Base-by-base conservation (phyloP, 1,139 yeast species). In the Yamadazyma conglobata region DNA sequence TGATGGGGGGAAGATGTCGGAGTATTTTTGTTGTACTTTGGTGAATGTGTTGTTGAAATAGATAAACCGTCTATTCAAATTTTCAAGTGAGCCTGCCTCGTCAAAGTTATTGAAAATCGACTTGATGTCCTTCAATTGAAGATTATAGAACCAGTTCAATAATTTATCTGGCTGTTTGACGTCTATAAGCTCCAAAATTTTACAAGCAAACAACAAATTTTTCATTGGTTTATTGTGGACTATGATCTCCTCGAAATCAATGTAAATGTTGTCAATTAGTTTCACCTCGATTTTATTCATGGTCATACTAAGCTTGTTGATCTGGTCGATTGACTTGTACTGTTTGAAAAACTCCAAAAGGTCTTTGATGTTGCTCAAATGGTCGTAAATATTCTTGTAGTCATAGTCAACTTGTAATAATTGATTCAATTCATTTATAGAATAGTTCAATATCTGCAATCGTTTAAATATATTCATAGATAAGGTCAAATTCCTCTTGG, bases 41-140 rank as follows among this genome's bases (percentile, higher is more conserved):
- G 70, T 71, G 35, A 89, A 58, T 1, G 86, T 71, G 43, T 84
- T 78, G 44, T 82, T 80, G 56, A 87, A 82, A 54, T 84, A 91
- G 19, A 89, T 73, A 52, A 77, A 91, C 30, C 98, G 66, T 43
- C 97, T 65, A 12, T 77, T 72, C 27, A 91, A 60, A 54, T 91
- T 91, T 39, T 91, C 98, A 39, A 91, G 60, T 2, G 95, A 82
- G 1, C 96, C 96, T 0, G 98, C 97, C 56, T 89, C 98, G 45
- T 88, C 96, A 12, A 77, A 68, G 17, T 78, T 69, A 34, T 77
- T 73, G 57, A 91, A 91, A 10, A 91, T 86, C 15, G 75, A 64
- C 24, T 73, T 72, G 35, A 91, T 78, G 48, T 89, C 97, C 43
- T 73, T 73, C 34, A 91, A 65, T 41, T 83, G 80, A 24, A 70